Percentiles rank a stretch among this genome's conserved stretches.
Evolutionary conservation across 2,329 filamentous ascomycete species (phyloP).

Genomic region (Microcyclosporella mali): DNA sequence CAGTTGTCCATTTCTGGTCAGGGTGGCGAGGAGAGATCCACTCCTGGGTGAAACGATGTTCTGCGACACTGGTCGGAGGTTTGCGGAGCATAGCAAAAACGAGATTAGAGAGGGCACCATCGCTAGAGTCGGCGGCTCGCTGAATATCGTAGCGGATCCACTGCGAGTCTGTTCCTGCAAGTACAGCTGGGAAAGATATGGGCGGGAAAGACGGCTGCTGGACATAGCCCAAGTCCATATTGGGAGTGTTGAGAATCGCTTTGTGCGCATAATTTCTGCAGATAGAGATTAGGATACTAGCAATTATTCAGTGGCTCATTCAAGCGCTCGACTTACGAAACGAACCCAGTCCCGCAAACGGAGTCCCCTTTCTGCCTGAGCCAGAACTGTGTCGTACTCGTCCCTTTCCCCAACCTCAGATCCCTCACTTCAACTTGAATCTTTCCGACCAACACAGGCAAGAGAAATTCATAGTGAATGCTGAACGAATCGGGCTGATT

Average conservation of each 20-base stretch:
- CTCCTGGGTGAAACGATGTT: not conserved
- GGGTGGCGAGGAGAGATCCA: slow-evolving; percentile 13
- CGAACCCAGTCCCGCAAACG: not conserved
- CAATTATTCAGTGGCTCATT: slow-evolving; percentile 1
- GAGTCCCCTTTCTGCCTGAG: slow-evolving; percentile 1
- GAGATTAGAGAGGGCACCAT: slow-evolving; percentile 13
- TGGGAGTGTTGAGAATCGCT: slow-evolving; percentile 3
- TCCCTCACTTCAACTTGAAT: slow-evolving; percentile 8
- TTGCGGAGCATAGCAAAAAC: slow-evolving; percentile 12
- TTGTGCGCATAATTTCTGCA: slow-evolving; percentile 1
- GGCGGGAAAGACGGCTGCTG: slow-evolving; percentile 7
- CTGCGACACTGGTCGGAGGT: slow-evolving; percentile 2
- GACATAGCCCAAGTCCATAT: slow-evolving; percentile 1
- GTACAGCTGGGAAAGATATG: slow-evolving; percentile 10
- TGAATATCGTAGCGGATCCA: slow-evolving; percentile 17
- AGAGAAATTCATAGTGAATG: slow-evolving; percentile 15
- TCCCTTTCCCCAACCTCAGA: slow-evolving; percentile 8
- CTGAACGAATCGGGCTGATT: slow-evolving; percentile 13
- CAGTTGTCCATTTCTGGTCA: slow-evolving; percentile 12
- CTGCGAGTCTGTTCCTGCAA: slow-evolving; percentile 10
- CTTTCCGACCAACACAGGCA: slow-evolving; percentile 10
- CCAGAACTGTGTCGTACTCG: slow-evolving; percentile 6
- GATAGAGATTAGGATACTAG: too few relatives aligned
- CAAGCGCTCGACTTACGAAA: not conserved
- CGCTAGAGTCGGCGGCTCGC: slow-evolving; percentile 6